phyloP scores from a whole-genome alignment of 768 basidiomycete genomes.

The Auriscalpium microsporum region DNA sequence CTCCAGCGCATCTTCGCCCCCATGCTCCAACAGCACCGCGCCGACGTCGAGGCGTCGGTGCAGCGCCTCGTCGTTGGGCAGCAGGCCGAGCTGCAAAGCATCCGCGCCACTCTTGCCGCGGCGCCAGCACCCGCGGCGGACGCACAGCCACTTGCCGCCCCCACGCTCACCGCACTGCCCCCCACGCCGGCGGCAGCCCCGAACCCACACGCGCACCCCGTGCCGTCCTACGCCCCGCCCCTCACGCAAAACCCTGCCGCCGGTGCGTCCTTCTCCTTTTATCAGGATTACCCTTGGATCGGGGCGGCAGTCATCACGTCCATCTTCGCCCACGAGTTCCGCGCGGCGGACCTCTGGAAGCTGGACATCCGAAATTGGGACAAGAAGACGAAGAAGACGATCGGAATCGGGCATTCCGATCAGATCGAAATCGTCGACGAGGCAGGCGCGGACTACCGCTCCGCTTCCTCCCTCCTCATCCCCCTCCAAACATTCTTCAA shows the following conservation, averaged over 20 bases:
- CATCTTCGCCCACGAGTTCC: conserved; percentile 4
- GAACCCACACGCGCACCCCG: neutral
- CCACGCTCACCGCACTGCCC: too few relatives aligned
- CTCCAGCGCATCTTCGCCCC: too few relatives aligned
- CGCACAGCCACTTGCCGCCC: too few relatives aligned
- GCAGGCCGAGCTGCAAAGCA: too few relatives aligned
- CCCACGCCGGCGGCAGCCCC: too few relatives aligned
- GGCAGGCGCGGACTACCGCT: conserved; percentile 5
- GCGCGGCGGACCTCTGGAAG: conserved; percentile 14
- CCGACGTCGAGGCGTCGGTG: too few relatives aligned
- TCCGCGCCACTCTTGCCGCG: too few relatives aligned
- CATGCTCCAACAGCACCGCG: too few relatives aligned
- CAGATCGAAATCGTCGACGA: conserved; percentile 7
- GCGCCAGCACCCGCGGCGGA: too few relatives aligned
- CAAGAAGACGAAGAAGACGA: conserved; percentile 1
- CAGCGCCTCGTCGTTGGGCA: too few relatives aligned
- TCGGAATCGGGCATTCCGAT: conserved; percentile 6
- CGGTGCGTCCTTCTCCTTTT: neutral
- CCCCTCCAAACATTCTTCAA: conserved; percentile 13
- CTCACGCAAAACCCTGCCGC: neutral
- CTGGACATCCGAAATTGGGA: conserved; percentile 10
- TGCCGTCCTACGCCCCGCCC: too few relatives aligned
- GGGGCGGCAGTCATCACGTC: conserved; percentile 1
- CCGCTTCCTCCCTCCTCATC: conserved; percentile 8
- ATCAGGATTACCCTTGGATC: neutral